A percentile compares a stretch with the other conserved stretches of the same genome.
Evolutionary conservation across 345 rosid genomes (phyloP).

Genomic region (Corchorus capsularis): DNA sequence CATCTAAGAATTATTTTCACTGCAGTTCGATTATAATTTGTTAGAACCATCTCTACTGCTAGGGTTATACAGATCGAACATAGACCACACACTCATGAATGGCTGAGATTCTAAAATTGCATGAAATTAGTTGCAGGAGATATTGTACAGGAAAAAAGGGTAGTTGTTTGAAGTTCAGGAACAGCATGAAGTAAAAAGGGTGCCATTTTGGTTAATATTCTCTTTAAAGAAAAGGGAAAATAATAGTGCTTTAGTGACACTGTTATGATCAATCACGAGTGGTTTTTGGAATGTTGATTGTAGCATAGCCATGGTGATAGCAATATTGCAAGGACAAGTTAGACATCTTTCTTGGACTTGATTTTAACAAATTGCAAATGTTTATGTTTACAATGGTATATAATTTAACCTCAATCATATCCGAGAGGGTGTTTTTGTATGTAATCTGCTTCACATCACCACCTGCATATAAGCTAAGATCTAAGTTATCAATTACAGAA

Average conservation of each 20-base stretch:
- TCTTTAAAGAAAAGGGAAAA: neutral
- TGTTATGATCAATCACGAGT: neutral
- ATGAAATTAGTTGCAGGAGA: neutral
- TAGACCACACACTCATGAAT: neutral
- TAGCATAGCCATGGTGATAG: neutral
- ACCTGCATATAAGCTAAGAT: conserved; percentile 72
- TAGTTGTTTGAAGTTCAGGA: neutral
- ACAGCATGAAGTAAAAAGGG: neutral
- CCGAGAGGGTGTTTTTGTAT: conserved; percentile 60
- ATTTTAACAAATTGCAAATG: conserved; percentile 10
- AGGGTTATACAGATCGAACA: neutral
- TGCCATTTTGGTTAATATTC: neutral
- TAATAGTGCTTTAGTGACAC: neutral
- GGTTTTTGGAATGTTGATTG: neutral
- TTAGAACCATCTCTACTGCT: neutral
- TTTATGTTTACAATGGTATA: conserved; percentile 21
- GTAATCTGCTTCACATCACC: conserved; percentile 93
- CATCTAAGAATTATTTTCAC: neutral
- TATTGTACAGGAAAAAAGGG: neutral
- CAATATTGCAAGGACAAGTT: neutral
- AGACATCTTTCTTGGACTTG: neutral
- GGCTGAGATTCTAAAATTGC: neutral
- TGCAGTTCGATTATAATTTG: too few relatives aligned
- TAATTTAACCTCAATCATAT: conserved; percentile 80
- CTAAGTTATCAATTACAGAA: conserved; percentile 32